Evolutionary conservation across 2,329 filamentous ascomycete genomes (phyloP), one percentile per base, ranked within the genome.

Genomic region (Cladophialophora immunda): DNA sequence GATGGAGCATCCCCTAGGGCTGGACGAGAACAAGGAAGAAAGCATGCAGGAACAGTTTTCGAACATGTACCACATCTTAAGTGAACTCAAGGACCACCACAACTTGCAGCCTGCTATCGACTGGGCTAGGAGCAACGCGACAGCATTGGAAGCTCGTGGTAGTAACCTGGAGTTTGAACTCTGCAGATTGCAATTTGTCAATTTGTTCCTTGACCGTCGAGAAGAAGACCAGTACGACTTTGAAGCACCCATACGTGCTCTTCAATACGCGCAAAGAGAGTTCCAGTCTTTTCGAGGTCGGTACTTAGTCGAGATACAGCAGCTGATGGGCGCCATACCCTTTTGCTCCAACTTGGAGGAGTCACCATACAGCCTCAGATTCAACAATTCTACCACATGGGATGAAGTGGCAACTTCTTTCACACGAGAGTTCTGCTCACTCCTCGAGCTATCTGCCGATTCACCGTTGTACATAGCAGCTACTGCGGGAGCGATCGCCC

Each of bases 81-180:
- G 91, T 68, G 85, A 94, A 64, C 83, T 98, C 65, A 91, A 90
- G 72, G 82, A 87, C 29, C 78, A 86, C 29, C 86, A 86, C 58
- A 92, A 97, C 73, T 85, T 98, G 1, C 78, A 86, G 0, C 92
- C 93, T 0, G 95, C 95, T 0, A 98, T 99, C 27, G 81, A 87
- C 62, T 99, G 95, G 95, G 92, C 95, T 0, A 84, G 89, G 41
- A 76, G 84, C 29, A 90, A 97, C 74, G 90, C 89, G 66, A 78
- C 80, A 4, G 83, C 89, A 29, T 84, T 99, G 2, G 93, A 97
- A 75, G 85, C 87, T 3, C 87, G 93, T 56, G 94, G 94, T 2
- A 97, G 93, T 75, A 97, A 97, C 73, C 86, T 99, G 1, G 94
- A 98, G 77, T 99, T 98, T 70, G 94, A 99, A 75, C 88, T 99